Evolutionary conservation across 2,329 filamentous ascomycete species (phyloP).

Genomic region (Aspergillus tubingensis): DNA sequence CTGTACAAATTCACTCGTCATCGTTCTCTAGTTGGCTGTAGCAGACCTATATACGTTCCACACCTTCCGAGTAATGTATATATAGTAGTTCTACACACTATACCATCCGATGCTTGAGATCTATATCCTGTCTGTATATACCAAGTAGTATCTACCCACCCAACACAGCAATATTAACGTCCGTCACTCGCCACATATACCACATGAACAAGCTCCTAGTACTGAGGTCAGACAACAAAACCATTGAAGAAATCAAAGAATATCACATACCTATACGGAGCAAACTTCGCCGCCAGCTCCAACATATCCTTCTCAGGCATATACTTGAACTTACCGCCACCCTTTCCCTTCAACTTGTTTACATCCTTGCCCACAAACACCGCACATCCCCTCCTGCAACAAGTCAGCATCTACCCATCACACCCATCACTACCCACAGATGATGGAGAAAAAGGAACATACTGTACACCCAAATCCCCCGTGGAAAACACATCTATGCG

Average conservation of each 20-base stretch:
- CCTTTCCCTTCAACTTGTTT: conserved; percentile 74
- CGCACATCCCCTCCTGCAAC: conserved; percentile 74
- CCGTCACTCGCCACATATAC: conserved; percentile 92
- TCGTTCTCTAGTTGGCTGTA: conserved; percentile 17
- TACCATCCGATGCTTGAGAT: background rate
- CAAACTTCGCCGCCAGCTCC: conserved; percentile 75
- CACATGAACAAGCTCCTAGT: conserved; percentile 87
- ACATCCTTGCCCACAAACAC: conserved; percentile 82
- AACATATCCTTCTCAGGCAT: conserved; percentile 94
- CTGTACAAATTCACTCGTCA: conserved; percentile 45
- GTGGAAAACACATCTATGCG: conserved; percentile 90
- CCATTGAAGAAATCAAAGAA: background rate
- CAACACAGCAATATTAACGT: conserved; percentile 68
- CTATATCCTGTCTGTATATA: background rate
- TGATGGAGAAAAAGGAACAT: conserved; percentile 33
- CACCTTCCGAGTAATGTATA: background rate
- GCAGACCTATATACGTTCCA: background rate
- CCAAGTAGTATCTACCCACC: conserved; percentile 11
- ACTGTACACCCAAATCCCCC: conserved; percentile 90
- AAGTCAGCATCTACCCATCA: conserved; percentile 16
- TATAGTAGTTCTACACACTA: background rate
- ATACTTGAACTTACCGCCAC: conserved; percentile 94
- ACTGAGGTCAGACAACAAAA: conserved; percentile 19
- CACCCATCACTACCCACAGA: background rate
- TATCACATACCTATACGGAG: conserved; percentile 68